These are phyloP conservation scores for Chloromonas sp. DNA, from an alignment of 163 green algal genomes.

Conservation along the genomic window DNA sequence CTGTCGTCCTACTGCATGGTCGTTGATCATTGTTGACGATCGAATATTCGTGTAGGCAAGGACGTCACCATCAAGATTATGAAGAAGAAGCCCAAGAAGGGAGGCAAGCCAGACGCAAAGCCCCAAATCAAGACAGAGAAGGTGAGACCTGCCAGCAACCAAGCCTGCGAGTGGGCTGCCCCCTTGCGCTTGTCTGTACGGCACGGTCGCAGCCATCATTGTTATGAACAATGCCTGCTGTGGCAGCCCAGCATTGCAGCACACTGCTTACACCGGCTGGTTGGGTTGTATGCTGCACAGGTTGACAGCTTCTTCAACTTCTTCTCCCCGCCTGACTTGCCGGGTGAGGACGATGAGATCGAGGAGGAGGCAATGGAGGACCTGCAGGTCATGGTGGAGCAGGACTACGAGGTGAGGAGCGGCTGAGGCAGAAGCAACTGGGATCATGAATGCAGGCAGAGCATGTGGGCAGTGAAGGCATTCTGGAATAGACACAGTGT, in stretches of 20 bases:
- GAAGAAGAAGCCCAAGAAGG: slow-evolving; percentile 65
- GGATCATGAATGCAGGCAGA: too few species aligned
- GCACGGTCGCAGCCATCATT: too few species aligned
- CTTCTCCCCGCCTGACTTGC: slow-evolving; percentile 61
- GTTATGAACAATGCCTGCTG: too few species aligned
- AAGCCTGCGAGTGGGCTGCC: neutral
- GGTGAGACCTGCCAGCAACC: neutral
- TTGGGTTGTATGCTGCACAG: neutral
- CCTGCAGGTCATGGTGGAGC: slow-evolving; percentile 64
- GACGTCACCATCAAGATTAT: slow-evolving; percentile 53
- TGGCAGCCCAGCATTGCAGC: too few species aligned
- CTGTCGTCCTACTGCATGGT: too few species aligned
- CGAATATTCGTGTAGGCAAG: slow-evolving; percentile 13
- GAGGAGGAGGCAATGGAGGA: slow-evolving; percentile 69
- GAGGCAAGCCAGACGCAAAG: slow-evolving; percentile 38
- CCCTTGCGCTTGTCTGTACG: too few species aligned
- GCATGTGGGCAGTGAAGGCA: too few species aligned
- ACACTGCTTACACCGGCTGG: too few species aligned
- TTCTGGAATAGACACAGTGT: too few species aligned
- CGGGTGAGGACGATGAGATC: slow-evolving; percentile 57
- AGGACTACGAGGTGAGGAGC: slow-evolving; percentile 57
- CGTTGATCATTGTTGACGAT: too few species aligned
- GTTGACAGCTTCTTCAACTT: slow-evolving; percentile 75
- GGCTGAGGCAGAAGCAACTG: neutral
- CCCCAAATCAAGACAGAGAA: slow-evolving; percentile 49